Evolutionary conservation across 2,329 filamentous ascomycete genomes (phyloP).

Genomic region (Hymenoscyphus infarciens): DNA sequence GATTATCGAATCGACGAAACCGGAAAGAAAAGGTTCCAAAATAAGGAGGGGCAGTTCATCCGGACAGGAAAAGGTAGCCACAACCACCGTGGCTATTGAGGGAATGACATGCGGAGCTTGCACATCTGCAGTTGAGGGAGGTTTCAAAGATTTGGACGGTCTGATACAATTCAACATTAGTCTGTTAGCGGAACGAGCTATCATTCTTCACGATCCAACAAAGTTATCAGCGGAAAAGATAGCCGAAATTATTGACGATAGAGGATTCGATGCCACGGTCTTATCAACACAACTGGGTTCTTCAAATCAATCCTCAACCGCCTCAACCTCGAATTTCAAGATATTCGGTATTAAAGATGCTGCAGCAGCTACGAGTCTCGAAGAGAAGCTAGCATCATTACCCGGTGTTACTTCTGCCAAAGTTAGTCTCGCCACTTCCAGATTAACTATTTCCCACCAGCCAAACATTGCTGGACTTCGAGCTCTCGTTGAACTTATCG

Average conservation of each 20-base stretch:
- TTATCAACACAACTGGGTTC: slow-evolving; percentile 68
- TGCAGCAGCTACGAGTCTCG: slow-evolving; percentile 67
- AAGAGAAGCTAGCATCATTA: slow-evolving; percentile 60
- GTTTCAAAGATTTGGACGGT: slow-evolving; percentile 74
- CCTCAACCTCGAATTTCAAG: slow-evolving; percentile 71
- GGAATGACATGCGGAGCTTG: slow-evolving; percentile 98
- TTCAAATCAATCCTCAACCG: slow-evolving; percentile 50
- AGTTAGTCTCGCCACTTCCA: slow-evolving; percentile 69
- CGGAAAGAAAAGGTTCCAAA: slow-evolving; percentile 37
- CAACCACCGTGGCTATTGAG: slow-evolving; percentile 83
- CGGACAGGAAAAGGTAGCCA: slow-evolving; percentile 46
- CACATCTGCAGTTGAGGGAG: slow-evolving; percentile 83
- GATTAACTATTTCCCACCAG: slow-evolving; percentile 70
- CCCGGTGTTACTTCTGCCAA: slow-evolving; percentile 72
- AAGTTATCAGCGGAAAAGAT: slow-evolving; percentile 72
- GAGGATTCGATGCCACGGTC: slow-evolving; percentile 83
- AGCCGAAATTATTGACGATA: slow-evolving; percentile 78
- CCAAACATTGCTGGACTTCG: slow-evolving; percentile 73
- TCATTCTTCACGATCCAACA: slow-evolving; percentile 75
- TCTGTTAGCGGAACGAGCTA: slow-evolving; percentile 84
- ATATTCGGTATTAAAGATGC: slow-evolving; percentile 76
- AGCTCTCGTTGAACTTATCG: slow-evolving; percentile 75
- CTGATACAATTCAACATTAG: slow-evolving; percentile 91
- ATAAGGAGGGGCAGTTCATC: slow-evolving; percentile 28
- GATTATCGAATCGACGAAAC: slow-evolving; percentile 66